These are phyloP conservation scores for Sporisorium exsertum DNA, from an alignment of 1,284 basidiomycete genomes.

Conservation along the genomic window DNA sequence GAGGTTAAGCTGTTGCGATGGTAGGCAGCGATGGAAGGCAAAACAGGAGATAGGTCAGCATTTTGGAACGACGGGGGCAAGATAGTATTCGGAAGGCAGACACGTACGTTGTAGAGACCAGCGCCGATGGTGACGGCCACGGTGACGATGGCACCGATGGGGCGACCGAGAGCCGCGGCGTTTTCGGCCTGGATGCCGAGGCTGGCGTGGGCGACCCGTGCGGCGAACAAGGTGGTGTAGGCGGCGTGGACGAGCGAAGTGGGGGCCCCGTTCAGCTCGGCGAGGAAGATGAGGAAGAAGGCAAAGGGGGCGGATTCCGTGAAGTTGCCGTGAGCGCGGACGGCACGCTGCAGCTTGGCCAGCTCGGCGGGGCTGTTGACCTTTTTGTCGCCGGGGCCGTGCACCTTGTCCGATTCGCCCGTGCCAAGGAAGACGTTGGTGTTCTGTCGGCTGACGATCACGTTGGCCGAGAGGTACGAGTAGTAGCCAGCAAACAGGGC, in stretches of 20 bases:
- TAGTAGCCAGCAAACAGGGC: conserved; percentile 68
- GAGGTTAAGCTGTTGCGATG: conserved; percentile 58
- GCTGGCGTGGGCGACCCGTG: conserved; percentile 59
- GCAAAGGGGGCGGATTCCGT: conserved; percentile 62
- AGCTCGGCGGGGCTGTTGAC: conserved; percentile 44
- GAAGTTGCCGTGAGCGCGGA: conserved; percentile 67
- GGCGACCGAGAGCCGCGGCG: conserved; percentile 34
- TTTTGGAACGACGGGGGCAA: too few relatives aligned
- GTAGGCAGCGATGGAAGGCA: not conserved
- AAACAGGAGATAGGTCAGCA: conserved; percentile 2
- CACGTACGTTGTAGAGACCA: conserved; percentile 67
- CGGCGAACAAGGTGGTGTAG: conserved; percentile 63
- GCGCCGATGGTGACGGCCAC: conserved; percentile 54
- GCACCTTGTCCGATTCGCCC: conserved; percentile 32
- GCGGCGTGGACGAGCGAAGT: conserved; percentile 66
- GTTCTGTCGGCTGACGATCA: conserved; percentile 54
- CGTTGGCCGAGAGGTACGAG: conserved; percentile 63
- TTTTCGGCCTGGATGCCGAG: conserved; percentile 52
- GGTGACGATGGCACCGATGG: conserved; percentile 56
- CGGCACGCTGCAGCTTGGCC: conserved; percentile 54
- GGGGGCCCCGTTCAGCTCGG: conserved; percentile 69
- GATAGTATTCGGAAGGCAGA: not conserved
- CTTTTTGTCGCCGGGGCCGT: conserved; percentile 31
- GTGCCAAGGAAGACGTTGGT: conserved; percentile 59
- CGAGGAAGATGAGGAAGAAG: conserved; percentile 68